Conservation (phyloP, 2,329 filamentous ascomycete species). For the Neopestalotiopsis rosae region DNA sequence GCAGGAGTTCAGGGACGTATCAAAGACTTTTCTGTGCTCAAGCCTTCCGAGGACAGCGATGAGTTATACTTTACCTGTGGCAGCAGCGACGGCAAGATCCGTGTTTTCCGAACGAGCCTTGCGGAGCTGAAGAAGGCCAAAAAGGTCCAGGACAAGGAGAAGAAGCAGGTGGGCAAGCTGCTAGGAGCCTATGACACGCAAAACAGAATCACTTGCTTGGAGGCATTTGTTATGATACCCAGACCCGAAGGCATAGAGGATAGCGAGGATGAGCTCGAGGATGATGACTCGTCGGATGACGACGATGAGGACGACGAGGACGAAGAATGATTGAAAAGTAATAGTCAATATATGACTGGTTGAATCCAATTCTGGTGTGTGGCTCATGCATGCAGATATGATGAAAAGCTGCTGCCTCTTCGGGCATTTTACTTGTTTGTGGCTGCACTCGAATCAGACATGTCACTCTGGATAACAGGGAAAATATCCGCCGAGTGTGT, state of each 20-base stretch:
- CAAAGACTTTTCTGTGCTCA: slow-evolving; percentile 83
- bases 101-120: slow-evolving; percentile 71
- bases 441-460: neutral
- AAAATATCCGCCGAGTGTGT: neutral
- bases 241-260: slow-evolving; percentile 65
- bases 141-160: slow-evolving; percentile 31
- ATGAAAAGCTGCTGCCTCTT: neutral
- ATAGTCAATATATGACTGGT: slow-evolving; percentile 22
- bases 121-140: slow-evolving; percentile 43
- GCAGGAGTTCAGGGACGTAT: slow-evolving; percentile 73
- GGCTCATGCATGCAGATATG: neutral
- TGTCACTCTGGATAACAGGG: neutral
- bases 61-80: slow-evolving; percentile 69
- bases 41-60: slow-evolving; percentile 42
- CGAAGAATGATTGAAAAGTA: slow-evolving; percentile 30
- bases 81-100: slow-evolving; percentile 85
- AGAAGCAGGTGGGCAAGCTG: slow-evolving; percentile 62
- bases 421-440: neutral
- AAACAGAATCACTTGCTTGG: slow-evolving; percentile 88
- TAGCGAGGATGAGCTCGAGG: slow-evolving; percentile 47
- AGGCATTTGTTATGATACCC: slow-evolving; percentile 83
- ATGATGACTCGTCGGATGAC: slow-evolving; percentile 53
- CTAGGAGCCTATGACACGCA: slow-evolving; percentile 83
- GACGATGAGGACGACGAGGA: slow-evolving; percentile 47
- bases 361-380: slow-evolving; percentile 12